Base-by-base conservation (phyloP, 257 asterid genomes). In the Ajuga chamaepitys region DNA sequence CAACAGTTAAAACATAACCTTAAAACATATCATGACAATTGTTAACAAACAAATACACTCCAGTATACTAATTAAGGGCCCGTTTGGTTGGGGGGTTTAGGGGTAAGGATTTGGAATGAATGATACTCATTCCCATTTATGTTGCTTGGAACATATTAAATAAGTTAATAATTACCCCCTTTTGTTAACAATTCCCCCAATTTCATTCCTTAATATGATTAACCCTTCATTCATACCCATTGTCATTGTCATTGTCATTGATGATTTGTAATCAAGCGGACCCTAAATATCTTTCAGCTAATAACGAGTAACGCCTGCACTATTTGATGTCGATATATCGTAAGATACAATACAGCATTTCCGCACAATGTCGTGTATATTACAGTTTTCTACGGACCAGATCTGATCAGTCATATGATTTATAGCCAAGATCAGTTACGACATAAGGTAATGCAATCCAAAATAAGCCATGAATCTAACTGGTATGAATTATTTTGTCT, bases 11-110 rank as follows among this genome's bases (percentile, higher is more conserved):
- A 57, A n/a, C n/a, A n/a, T n/a, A n/a, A n/a, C n/a, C n/a, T n/a
- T n/a, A n/a, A n/a, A n/a, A 54, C 35, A 70, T 40, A 48, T 46
- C 52, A 61, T 62, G 51, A 56, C n/a, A 44, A 13, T 12, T 34
- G 7, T 35, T 70, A 17, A 54, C 35, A 55, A 35, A 28, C 16
- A 51, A 45, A 30, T 25, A 32, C 40, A 40, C 62, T n/a, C 34
- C 2, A 44, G 41, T 47, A 56, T 14, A 14, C 9, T 10, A 32
- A 42, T 37, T 58, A n/a, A n/a, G n/a, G n/a, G n/a, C n/a, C n/a
- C n/a, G n/a, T n/a, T n/a, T n/a, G n/a, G n/a, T n/a, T n/a, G n/a
- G n/a, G n/a, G n/a, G n/a, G n/a, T n/a, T n/a, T n/a, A n/a, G n/a
- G n/a, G n/a, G n/a, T n/a, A n/a, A n/a, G n/a, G n/a, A n/a, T n/a